phyloP scores from a whole-genome alignment of 495 filamentous ascomycete genomes.

The Letharia lupina region DNA sequence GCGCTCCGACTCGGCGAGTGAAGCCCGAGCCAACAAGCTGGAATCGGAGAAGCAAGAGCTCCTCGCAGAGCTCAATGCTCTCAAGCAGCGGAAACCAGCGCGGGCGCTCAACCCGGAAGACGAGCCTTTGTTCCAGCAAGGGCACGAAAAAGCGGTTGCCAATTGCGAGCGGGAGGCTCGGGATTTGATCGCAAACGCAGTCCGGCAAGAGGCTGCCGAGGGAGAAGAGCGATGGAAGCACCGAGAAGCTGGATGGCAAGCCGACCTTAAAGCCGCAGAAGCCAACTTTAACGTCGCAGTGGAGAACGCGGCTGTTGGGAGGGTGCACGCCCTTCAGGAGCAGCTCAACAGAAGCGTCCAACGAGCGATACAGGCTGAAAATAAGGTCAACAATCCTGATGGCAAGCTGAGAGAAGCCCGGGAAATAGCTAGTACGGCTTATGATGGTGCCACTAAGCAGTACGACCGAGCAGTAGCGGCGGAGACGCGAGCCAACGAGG shows the following conservation, averaged over 20 bases:
- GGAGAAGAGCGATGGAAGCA: background rate
- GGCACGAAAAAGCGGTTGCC: background rate
- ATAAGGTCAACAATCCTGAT: background rate
- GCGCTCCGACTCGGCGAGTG: too few species aligned
- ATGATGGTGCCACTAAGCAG: background rate
- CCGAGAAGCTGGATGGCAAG: background rate
- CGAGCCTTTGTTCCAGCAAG: background rate
- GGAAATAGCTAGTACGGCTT: accelerated
- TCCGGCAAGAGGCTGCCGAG: background rate
- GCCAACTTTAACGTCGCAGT: background rate
- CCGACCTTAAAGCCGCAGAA: too few species aligned
- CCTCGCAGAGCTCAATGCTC: too few species aligned
- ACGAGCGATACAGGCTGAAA: background rate
- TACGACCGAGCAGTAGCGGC: background rate
- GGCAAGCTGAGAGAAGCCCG: background rate
- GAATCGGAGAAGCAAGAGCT: too few species aligned
- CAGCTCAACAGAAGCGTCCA: background rate
- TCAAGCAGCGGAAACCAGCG: background rate
- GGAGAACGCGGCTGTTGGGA: background rate
- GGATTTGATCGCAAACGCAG: background rate
- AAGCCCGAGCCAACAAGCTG: too few species aligned
- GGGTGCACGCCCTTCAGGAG: accelerated
- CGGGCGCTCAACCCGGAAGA: background rate
- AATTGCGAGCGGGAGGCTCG: background rate
- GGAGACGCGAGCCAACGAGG: background rate